Conservation (phyloP, 1,284 basidiomycete genomes). For the Ceratobasidium sp. region DNA sequence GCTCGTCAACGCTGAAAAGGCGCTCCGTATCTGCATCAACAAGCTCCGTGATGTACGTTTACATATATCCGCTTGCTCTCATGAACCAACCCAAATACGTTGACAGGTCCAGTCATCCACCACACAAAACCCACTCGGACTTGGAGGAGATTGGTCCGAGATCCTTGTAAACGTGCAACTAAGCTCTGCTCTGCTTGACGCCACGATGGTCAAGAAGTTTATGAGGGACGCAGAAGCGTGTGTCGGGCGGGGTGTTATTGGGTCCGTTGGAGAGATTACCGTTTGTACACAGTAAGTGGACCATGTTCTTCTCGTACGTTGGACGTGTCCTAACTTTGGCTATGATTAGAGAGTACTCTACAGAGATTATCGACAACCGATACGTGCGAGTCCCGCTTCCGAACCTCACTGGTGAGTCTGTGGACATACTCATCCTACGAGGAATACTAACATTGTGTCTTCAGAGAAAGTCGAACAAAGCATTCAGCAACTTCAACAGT, state of each 20-base stretch:
- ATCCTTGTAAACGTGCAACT: neutral
- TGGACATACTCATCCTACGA: no score
- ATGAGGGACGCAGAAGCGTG: conserved; percentile 11
- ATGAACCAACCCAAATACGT: neutral
- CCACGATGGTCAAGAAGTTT: neutral
- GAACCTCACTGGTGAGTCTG: conserved; percentile 7
- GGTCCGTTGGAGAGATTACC: neutral
- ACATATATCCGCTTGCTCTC: neutral
- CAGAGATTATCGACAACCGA: neutral
- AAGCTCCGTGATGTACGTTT: conserved; percentile 21
- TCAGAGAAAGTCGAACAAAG: conserved; percentile 6
- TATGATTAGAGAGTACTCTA: conserved; percentile 3
- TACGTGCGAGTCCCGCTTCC: neutral
- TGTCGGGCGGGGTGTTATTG: neutral
- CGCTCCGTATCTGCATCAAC: neutral
- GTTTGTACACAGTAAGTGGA: neutral
- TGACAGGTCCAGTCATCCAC: conserved; percentile 2
- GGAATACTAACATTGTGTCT: neutral
- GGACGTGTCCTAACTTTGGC: neutral
- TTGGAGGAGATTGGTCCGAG: neutral
- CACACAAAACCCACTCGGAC: neutral
- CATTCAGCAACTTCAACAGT: neutral
- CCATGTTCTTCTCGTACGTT: neutral
- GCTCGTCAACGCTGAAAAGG: conserved; percentile 13
- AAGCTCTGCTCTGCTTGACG: neutral